These are phyloP conservation scores for Silene coronaria DNA, from an alignment of 179 eudicot species.

Conservation along the genomic window DNA sequence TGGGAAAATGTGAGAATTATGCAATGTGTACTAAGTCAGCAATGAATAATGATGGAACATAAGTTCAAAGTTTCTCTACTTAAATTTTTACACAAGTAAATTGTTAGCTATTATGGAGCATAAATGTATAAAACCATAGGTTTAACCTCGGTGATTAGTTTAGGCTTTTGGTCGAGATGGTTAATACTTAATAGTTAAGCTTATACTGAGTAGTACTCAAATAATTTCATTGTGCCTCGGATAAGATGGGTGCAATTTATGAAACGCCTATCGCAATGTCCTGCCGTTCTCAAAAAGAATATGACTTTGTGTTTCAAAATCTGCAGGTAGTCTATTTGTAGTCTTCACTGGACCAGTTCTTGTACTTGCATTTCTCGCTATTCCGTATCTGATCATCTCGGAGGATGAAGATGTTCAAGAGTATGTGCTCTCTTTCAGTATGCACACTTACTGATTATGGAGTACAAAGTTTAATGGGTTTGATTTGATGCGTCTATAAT, in stretches of 20 bases:
- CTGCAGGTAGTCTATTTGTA: slow-evolving; percentile 59
- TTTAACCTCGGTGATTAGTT: too few species aligned
- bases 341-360: slow-evolving; percentile 58
- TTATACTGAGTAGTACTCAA: too few species aligned
- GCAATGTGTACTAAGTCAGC: neutral
- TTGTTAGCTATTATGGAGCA: too few species aligned
- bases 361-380: slow-evolving; percentile 56
- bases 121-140: too few species aligned
- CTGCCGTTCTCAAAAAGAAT: neutral
- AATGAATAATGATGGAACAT: neutral
- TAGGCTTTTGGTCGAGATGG: too few species aligned
- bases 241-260: neutral
- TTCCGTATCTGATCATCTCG: slow-evolving; percentile 40
- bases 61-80: neutral
- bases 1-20: neutral
- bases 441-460: too few species aligned
- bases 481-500: too few species aligned
- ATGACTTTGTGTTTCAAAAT: slow-evolving; percentile 6
- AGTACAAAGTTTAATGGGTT: too few species aligned
- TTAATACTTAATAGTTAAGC: too few species aligned
- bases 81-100: too few species aligned
- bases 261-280: neutral
- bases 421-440: slow-evolving; percentile 32
- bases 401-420: slow-evolving; percentile 51
- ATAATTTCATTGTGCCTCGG: neutral